phyloP scores from a whole-genome alignment of 495 filamentous ascomycete species.

The Penicillium cosmopolitanum region DNA sequence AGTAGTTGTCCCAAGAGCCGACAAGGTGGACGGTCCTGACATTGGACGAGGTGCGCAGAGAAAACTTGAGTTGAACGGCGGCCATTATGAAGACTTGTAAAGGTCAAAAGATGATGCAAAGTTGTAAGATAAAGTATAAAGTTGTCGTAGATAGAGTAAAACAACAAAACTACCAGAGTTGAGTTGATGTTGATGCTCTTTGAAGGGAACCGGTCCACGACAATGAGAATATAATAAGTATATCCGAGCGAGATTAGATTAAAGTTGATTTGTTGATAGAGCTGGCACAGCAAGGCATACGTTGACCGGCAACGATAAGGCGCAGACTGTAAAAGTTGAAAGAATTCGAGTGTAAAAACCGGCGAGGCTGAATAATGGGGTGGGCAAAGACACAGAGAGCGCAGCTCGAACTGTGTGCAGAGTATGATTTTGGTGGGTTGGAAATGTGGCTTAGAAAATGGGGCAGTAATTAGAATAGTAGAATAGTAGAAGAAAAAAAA shows the following conservation, averaged over 20 bases:
- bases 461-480: conserved; percentile 34
- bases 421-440: conserved; percentile 15
- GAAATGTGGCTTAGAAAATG: conserved; percentile 30
- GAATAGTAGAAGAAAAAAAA: conserved; percentile 44
- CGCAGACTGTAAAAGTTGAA: conserved; percentile 19
- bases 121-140: conserved; percentile 19
- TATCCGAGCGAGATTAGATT: conserved; percentile 64
- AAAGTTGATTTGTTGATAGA: conserved; percentile 47
- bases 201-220: conserved; percentile 34
- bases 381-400: conserved; percentile 43
- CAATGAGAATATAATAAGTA: conserved; percentile 31
- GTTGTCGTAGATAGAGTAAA: conserved; percentile 27
- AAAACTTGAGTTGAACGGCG: conserved; percentile 82
- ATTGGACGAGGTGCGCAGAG: conserved; percentile 91
- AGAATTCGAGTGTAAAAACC: conserved; percentile 39
- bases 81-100: conserved; percentile 67
- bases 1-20: conserved; percentile 98
- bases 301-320: conserved; percentile 57
- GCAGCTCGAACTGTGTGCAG: conserved; percentile 44
- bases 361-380: conserved; percentile 27
- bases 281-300: conserved; percentile 40
- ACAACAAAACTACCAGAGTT: conserved; percentile 28
- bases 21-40: conserved; percentile 98
- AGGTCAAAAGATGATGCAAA: conserved; percentile 15
- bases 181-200: conserved; percentile 15